Evolutionary conservation across 345 rosid genomes (phyloP).

Genomic region (Jatropha curcas): DNA sequence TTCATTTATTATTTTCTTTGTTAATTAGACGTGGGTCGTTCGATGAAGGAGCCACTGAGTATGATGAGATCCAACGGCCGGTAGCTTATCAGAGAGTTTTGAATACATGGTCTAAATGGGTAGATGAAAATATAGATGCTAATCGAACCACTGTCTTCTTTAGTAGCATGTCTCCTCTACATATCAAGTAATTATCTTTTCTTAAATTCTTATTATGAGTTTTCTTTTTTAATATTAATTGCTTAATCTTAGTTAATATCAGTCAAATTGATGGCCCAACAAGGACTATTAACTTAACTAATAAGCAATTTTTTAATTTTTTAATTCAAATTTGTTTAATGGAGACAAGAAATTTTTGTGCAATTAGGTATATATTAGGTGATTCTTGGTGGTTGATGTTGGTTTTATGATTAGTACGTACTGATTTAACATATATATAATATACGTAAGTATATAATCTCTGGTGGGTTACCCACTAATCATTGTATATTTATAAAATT

Average conservation of each 20-base stretch:
- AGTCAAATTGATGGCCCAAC: too few species aligned
- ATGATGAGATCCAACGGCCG: conserved; percentile 56
- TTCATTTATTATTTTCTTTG: conserved; percentile 24
- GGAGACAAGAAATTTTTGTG: too few species aligned
- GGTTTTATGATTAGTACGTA: conserved; percentile 10
- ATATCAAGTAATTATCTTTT: conserved; percentile 49
- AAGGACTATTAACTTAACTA: too few species aligned
- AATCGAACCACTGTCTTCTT: conserved; percentile 81
- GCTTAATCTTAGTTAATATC: too few species aligned
- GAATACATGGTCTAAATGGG: conserved; percentile 95
- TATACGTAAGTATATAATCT: not conserved
- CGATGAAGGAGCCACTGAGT: conserved; percentile 71
- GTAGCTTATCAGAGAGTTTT: conserved; percentile 69
- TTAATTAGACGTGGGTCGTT: conserved; percentile 77
- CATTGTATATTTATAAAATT: not conserved
- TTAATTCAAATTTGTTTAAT: too few species aligned
- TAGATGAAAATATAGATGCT: conserved; percentile 71
- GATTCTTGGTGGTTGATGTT: conserved; percentile 17
- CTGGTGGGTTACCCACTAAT: not conserved
- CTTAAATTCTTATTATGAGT: not conserved
- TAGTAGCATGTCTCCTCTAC: conserved; percentile 86
- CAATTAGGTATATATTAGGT: conserved; percentile 18
- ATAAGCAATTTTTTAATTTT: too few species aligned
- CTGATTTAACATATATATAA: not conserved
- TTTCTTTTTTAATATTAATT: too few species aligned